Conservation (phyloP, 2,329 filamentous ascomycete genomes). For the Chrysoporthe cubensis region DNA sequence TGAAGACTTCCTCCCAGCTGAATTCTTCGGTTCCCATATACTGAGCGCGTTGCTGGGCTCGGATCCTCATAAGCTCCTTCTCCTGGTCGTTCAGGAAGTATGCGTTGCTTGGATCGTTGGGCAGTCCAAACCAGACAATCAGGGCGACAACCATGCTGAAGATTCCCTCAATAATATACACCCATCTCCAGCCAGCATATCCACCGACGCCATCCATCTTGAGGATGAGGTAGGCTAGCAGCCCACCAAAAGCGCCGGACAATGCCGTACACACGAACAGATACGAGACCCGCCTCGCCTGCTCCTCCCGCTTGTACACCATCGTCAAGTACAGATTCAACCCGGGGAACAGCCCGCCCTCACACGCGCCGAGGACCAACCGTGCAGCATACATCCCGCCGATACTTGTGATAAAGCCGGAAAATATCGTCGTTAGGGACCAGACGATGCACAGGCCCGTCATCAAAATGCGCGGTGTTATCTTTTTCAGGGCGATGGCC, state of each 20-base stretch:
- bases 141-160: constrained; percentile 58
- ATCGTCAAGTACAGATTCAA: constrained; percentile 72
- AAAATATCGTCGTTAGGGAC: constrained; percentile 69
- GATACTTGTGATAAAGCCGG: constrained; percentile 69
- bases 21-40: constrained; percentile 57
- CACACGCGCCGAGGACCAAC: constrained; percentile 68
- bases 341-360: constrained; percentile 73
- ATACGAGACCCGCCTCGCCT: constrained; percentile 73
- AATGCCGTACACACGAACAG: constrained; percentile 73
- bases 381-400: constrained; percentile 69
- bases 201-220: constrained; percentile 71
- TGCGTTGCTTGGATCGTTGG: constrained; percentile 64
- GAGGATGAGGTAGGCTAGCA: constrained; percentile 75
- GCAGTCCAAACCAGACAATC: constrained; percentile 59
- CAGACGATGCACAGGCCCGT: constrained; percentile 69
- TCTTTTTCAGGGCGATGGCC: constrained; percentile 66
- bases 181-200: constrained; percentile 72
- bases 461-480: constrained; percentile 67
- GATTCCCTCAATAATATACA: constrained; percentile 62
- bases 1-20: constrained; percentile 53
- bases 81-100: constrained; percentile 64
- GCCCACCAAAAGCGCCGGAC: constrained; percentile 72
- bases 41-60: constrained; percentile 45
- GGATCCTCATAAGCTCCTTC: constrained; percentile 52
- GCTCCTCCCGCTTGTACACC: constrained; percentile 75